These are phyloP conservation scores for Lactifluus piperatus DNA, from an alignment of 768 basidiomycete species.

Conservation along the genomic window DNA sequence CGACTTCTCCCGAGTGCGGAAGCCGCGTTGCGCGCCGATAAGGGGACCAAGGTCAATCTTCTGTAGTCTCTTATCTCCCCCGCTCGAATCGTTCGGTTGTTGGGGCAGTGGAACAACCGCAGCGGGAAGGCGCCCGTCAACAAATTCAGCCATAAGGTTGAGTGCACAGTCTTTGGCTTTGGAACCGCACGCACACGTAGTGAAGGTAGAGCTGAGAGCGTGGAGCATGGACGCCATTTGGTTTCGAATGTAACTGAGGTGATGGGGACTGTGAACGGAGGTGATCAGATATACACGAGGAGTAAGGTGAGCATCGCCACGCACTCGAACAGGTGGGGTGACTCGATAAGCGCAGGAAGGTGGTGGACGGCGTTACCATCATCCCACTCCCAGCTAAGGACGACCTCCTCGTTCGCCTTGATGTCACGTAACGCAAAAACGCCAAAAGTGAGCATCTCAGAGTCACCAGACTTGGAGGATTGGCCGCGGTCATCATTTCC, in stretches of 20 bases:
- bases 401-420: conserved; percentile 73
- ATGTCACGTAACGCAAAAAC: conserved; percentile 75
- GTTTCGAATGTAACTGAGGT: conserved; percentile 44
- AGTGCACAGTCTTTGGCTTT: conserved; percentile 54
- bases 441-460: conserved; percentile 53
- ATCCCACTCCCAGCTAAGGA: conserved; percentile 96
- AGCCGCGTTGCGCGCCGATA: conserved; percentile 50
- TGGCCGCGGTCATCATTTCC: conserved; percentile 19
- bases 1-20: conserved; percentile 49
- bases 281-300: neutral
- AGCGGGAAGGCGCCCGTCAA: conserved; percentile 33
- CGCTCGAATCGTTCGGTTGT: conserved; percentile 16
- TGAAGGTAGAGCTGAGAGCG: conserved; percentile 59
- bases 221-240: conserved; percentile 68
- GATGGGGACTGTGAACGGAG: conserved; percentile 32
- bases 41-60: conserved; percentile 52
- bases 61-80: conserved; percentile 6
- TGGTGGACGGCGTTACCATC: conserved; percentile 80
- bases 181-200: conserved; percentile 66
- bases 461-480: conserved; percentile 19
- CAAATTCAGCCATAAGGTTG: conserved; percentile 55
- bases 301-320: conserved; percentile 23
- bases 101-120: conserved; percentile 23
- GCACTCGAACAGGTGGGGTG: conserved; percentile 50
- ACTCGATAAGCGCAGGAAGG: conserved; percentile 57